Conservation (phyloP, 1,284 basidiomycete species). For the Sutorius eximius region DNA sequence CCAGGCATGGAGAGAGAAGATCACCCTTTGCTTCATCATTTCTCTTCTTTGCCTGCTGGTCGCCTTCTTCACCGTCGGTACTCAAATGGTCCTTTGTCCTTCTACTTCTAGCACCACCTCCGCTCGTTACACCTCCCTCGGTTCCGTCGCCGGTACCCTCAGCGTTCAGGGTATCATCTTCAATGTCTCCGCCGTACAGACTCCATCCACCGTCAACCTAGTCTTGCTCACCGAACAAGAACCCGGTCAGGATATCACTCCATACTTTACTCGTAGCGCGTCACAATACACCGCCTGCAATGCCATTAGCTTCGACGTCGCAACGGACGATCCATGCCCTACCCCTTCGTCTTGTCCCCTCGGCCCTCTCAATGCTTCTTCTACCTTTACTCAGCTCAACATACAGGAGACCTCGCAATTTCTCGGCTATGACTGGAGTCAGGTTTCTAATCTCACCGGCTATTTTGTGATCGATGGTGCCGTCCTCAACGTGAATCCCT, state of each 20-base stretch:
- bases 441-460: slow-evolving; percentile 66
- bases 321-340: slow-evolving; percentile 74
- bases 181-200: slow-evolving; percentile 65
- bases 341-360: slow-evolving; percentile 60
- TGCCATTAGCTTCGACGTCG: slow-evolving; percentile 62
- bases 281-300: slow-evolving; percentile 65
- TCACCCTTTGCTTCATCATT: slow-evolving; percentile 89
- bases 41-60: slow-evolving; percentile 75
- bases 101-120: slow-evolving; percentile 55
- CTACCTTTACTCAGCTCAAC: slow-evolving; percentile 60
- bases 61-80: slow-evolving; percentile 93
- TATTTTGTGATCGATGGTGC: slow-evolving; percentile 91
- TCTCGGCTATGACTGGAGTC: slow-evolving; percentile 88
- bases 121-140: slow-evolving; percentile 68
- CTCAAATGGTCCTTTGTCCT: slow-evolving; percentile 92
- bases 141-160: slow-evolving; percentile 60
- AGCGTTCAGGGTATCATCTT: slow-evolving; percentile 79
- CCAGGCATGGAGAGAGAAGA: slow-evolving; percentile 98
- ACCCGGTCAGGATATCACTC: slow-evolving; percentile 88
- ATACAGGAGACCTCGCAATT: slow-evolving; percentile 64
- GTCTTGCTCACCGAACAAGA: slow-evolving; percentile 53
- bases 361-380: slow-evolving; percentile 50
- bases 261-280: slow-evolving; percentile 72
- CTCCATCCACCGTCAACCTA: slow-evolving; percentile 58
- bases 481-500: slow-evolving; percentile 92